These are phyloP conservation scores for Termitomyces sp. DNA, from an alignment of 768 basidiomycete genomes.

Conservation along the genomic window DNA sequence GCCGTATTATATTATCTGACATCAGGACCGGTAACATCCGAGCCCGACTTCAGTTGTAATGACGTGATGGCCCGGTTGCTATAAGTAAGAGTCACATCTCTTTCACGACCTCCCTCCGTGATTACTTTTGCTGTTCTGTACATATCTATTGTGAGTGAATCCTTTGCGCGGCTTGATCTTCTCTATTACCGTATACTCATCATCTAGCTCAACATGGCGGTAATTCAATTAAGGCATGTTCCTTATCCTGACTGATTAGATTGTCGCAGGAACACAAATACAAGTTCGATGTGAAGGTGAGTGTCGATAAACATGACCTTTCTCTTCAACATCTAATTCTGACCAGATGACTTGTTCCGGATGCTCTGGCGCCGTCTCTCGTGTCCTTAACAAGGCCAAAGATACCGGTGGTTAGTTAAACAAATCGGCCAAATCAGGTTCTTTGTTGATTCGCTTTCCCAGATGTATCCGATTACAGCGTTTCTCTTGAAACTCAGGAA, in stretches of 20 bases:
- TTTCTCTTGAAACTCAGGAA: slow-evolving; percentile 64
- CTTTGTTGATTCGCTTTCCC: background rate
- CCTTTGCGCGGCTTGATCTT: background rate
- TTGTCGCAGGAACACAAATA: slow-evolving; percentile 42
- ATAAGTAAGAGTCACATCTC: background rate
- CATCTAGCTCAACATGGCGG: slow-evolving; percentile 6
- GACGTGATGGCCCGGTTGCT: background rate
- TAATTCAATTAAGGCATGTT: background rate
- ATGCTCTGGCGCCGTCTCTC: slow-evolving; percentile 77
- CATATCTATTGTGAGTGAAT: background rate
- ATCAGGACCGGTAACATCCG: background rate
- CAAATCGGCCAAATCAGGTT: background rate
- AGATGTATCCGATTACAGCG: slow-evolving; percentile 55
- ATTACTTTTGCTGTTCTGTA: background rate
- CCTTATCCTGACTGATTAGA: slow-evolving; percentile 3
- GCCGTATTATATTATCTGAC: background rate
- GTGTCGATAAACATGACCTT: background rate
- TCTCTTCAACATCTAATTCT: background rate
- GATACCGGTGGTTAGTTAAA: slow-evolving; percentile 26
- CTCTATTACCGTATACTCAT: background rate
- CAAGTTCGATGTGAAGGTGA: slow-evolving; percentile 81
- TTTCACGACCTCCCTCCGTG: background rate
- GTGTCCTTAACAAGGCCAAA: slow-evolving; percentile 69
- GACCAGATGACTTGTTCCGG: slow-evolving; percentile 83
- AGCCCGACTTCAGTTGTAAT: background rate